phyloP scores from a whole-genome alignment of 1,284 basidiomycete genomes.

The Ceratobasidium sp. region DNA sequence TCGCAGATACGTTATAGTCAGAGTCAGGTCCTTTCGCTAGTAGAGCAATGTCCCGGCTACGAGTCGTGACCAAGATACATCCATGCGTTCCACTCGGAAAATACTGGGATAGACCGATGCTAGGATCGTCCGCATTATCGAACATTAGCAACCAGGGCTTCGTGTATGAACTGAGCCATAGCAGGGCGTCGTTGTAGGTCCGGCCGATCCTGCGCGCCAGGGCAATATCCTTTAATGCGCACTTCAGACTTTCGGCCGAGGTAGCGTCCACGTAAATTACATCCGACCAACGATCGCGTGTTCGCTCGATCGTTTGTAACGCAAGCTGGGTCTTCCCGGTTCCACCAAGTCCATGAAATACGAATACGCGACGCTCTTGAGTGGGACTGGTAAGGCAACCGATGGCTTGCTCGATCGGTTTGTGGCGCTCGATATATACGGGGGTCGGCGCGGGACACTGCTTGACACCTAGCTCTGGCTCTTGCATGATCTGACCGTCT shows the following conservation, averaged over 20 bases:
- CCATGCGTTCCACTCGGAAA: constrained; percentile 18
- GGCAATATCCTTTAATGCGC: not conserved
- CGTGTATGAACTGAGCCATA: not conserved
- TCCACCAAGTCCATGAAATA: not conserved
- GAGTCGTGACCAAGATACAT: constrained; percentile 39
- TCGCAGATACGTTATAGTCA: constrained; percentile 26
- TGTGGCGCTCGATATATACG: constrained; percentile 6
- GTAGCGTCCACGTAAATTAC: constrained; percentile 38
- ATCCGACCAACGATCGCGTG: constrained; percentile 7
- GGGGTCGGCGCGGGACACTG: constrained; percentile 12
- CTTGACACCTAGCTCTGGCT: not conserved
- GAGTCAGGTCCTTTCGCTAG: not conserved
- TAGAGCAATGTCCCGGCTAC: constrained; percentile 7
- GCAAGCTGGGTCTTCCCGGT: constrained; percentile 37
- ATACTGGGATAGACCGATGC: not conserved
- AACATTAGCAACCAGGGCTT: constrained; percentile 37
- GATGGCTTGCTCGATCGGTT: not conserved
- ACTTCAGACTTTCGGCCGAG: constrained; percentile 19
- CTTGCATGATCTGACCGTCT: not conserved
- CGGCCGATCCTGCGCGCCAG: not conserved
- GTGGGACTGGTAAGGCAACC: not conserved
- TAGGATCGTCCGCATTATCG: constrained; percentile 37
- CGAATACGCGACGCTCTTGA: constrained; percentile 7
- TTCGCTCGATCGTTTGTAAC: not conserved
- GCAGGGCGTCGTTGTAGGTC: constrained; percentile 7